phyloP scores from a whole-genome alignment of 768 basidiomycete genomes.

The Boletus insuetus region DNA sequence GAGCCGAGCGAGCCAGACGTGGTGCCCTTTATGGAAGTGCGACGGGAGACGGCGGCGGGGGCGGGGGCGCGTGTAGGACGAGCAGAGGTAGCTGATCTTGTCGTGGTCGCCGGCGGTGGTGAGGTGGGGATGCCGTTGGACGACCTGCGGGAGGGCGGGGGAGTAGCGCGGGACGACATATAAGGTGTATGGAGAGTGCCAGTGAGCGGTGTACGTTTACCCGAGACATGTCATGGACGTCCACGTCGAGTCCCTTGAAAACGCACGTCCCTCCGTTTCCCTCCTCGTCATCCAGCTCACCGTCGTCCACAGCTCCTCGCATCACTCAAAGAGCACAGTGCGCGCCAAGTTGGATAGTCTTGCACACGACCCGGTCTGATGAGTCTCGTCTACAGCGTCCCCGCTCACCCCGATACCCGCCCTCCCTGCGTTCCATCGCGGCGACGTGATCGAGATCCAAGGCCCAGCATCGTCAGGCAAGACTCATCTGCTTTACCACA shows the following conservation, averaged over 20 bases:
- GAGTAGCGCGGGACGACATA: slow-evolving; percentile 42
- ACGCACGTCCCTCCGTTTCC: slow-evolving; percentile 19
- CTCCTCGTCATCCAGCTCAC: slow-evolving; percentile 4
- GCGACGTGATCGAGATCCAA: slow-evolving; percentile 75
- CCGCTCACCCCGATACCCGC: slow-evolving; percentile 14
- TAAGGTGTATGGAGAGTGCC: slow-evolving; percentile 25
- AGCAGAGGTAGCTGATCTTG: slow-evolving; percentile 50
- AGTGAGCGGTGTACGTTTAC: slow-evolving; percentile 1
- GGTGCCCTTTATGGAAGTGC: slow-evolving; percentile 45
- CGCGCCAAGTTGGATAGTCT: slow-evolving; percentile 2
- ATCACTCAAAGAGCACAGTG: slow-evolving; percentile 40
- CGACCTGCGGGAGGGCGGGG: slow-evolving; percentile 45
- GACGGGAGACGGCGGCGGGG: slow-evolving; percentile 45
- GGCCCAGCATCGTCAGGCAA: slow-evolving; percentile 76
- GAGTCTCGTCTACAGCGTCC: slow-evolving; percentile 26
- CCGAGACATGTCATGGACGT: slow-evolving; percentile 6
- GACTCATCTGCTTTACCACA: slow-evolving; percentile 69
- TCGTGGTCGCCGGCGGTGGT: slow-evolving; percentile 35
- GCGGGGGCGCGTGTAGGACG: slow-evolving; percentile 58
- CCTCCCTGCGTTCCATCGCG: slow-evolving; percentile 39
- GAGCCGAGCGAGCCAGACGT: slow-evolving; percentile 35
- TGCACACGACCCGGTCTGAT: background rate
- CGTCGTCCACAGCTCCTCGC: slow-evolving; percentile 41
- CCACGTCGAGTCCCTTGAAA: slow-evolving; percentile 34
- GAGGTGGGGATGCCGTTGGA: slow-evolving; percentile 40